Evolutionary conservation across 768 basidiomycete genomes (phyloP), one percentile per base, ranked within the genome.

Genomic region (Xerocomus brunneocitrinus): DNA sequence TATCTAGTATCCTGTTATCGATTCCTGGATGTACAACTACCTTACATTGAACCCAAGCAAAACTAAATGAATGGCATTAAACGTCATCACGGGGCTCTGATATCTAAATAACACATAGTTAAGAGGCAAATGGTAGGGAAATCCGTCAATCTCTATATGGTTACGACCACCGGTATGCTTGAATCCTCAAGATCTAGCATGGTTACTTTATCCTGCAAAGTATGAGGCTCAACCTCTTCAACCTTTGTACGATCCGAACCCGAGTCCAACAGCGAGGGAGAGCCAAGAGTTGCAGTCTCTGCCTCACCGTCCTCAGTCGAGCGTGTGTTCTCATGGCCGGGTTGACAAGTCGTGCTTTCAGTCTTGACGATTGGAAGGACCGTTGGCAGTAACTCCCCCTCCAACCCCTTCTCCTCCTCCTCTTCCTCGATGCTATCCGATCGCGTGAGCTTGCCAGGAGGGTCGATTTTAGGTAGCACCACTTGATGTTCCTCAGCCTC

Each of bases 361-460:
- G 47, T 40, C 39, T 31, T 36, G 48, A 57, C 27, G 30, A 49
- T 32, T 3, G 30, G 44, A 19, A 40, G 53, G 8, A 12, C 49
- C 14, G 8, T 35, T 16, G 35, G 47, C 25, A 51, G 32, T 16
- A 5, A 47, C 44, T 46, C 49, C 25, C 44, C 30, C 30, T 58
- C 59, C 19, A 46, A 50, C 32, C 51, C 58, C 47, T 56, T 52
- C 1, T 71, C 55, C 28, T 67, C 66, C 48, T 69, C 56, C 30
- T 66, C 66, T 50, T 69, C 67, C 45, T 61, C 66, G 16, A 68
- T 68, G 49, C 67, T 71, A 47, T 70, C 68, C 12, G 69, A 67
- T n/a, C 66, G 58, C 42, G 48, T 47, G 38, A 69, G 50, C 46
- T 55, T 61, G 14, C 67, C 59, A 8, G 66, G 64, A 22, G 59